Evolutionary conservation across 345 rosid species (phyloP).

Genomic region (Theobroma cacao): DNA sequence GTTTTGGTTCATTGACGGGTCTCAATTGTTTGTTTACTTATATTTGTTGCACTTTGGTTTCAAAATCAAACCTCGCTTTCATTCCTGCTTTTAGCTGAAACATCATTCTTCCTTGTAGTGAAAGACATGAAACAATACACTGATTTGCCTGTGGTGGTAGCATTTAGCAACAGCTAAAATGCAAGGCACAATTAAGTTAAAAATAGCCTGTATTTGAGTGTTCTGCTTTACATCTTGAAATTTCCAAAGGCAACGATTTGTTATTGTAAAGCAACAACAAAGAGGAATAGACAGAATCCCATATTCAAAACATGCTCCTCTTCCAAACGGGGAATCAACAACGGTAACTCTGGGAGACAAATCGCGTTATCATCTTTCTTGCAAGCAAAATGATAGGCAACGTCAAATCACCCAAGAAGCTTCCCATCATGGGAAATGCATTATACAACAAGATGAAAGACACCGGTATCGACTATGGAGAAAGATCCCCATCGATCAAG

Average conservation of each 20-base stretch:
- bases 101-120: neutral
- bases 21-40: neutral
- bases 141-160: too few relatives aligned
- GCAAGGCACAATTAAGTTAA: too few relatives aligned
- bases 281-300: neutral
- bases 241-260: neutral
- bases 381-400: neutral
- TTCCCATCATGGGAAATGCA: neutral
- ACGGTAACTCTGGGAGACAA: neutral
- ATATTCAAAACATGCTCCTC: too few relatives aligned
- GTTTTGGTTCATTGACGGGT: neutral
- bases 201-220: too few relatives aligned
- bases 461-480: neutral
- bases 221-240: too few relatives aligned
- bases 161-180: too few relatives aligned
- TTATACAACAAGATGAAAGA: neutral
- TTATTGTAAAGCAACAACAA: too few relatives aligned
- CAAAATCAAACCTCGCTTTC: neutral
- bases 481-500: neutral
- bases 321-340: neutral
- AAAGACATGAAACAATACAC: neutral
- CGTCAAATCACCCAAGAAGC: neutral
- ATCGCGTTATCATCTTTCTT: neutral
- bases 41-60: neutral
- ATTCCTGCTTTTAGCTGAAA: neutral